Evolutionary conservation across 306 rosid species (phyloP).

Genomic region (Fagus sylvatica): DNA sequence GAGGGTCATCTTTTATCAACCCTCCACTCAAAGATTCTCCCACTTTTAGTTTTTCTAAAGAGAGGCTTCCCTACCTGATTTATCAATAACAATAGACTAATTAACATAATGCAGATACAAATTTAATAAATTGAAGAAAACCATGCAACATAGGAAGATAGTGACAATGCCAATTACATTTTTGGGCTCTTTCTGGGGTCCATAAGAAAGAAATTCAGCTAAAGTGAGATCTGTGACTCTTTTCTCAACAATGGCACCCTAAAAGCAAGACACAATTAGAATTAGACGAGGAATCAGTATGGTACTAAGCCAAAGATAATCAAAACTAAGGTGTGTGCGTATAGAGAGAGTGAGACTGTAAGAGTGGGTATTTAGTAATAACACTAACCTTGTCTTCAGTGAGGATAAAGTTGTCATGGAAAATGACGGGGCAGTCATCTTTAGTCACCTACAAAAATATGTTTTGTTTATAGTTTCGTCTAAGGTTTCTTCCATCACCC

Average conservation of each 20-base stretch:
- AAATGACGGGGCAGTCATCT: slow-evolving; percentile 80
- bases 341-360: background rate
- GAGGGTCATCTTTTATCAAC: slow-evolving; percentile 70
- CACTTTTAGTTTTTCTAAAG: slow-evolving; percentile 59
- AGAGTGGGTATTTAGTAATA: background rate
- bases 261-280: slow-evolving; percentile 4
- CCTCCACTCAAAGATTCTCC: slow-evolving; percentile 51
- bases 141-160: background rate
- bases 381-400: slow-evolving; percentile 55
- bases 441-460: slow-evolving; percentile 75
- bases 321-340: background rate
- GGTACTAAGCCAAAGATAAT: background rate
- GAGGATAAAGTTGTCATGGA: slow-evolving; percentile 65
- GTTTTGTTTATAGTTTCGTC: slow-evolving; percentile 12
- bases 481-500: slow-evolving; percentile 13
- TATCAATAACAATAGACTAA: background rate
- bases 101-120: background rate
- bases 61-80: slow-evolving; percentile 48
- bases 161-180: slow-evolving; percentile 15
- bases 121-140: background rate
- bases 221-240: slow-evolving; percentile 56
- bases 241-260: slow-evolving; percentile 69
- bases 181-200: slow-evolving; percentile 55
- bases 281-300: background rate
- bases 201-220: slow-evolving; percentile 65